These are phyloP conservation scores for Diplosphaera chodatii DNA, from an alignment of 139 green algal genomes.

Conservation along the genomic window DNA sequence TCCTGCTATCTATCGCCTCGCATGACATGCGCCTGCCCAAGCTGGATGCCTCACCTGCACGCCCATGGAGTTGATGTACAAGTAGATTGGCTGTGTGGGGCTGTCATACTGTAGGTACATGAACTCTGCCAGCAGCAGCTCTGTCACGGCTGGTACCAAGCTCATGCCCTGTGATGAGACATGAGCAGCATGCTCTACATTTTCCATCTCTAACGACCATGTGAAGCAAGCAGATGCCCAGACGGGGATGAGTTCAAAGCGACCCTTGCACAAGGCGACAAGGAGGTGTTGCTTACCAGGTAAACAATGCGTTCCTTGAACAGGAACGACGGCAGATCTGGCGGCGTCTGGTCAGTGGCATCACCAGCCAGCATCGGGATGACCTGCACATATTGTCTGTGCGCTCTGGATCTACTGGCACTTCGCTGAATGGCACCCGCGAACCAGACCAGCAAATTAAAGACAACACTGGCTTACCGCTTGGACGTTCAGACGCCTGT, in stretches of 20 bases:
- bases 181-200: not conserved
- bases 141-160: slow-evolving; percentile 81
- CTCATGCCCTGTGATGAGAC: slow-evolving; percentile 68
- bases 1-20: no score
- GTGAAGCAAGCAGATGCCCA: no score
- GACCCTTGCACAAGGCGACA: no score
- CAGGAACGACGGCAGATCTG: slow-evolving; percentile 94
- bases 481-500: no score
- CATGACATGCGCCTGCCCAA: no score
- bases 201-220: no score
- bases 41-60: slow-evolving; percentile 69
- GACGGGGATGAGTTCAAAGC: no score
- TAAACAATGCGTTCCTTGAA: slow-evolving; percentile 99
- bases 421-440: no score
- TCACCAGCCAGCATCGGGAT: slow-evolving; percentile 68
- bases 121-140: slow-evolving; percentile 84
- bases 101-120: slow-evolving; percentile 86
- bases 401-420: no score
- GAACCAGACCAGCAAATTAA: no score
- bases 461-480: no score
- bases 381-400: no score
- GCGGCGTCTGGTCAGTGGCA: slow-evolving; percentile 76
- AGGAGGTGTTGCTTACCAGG: slow-evolving; percentile 63
- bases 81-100: slow-evolving; percentile 79
- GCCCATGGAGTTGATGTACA: slow-evolving; percentile 99